Base-by-base conservation (phyloP, 1,284 basidiomycete species). In the Violaceomyces palustris region DNA sequence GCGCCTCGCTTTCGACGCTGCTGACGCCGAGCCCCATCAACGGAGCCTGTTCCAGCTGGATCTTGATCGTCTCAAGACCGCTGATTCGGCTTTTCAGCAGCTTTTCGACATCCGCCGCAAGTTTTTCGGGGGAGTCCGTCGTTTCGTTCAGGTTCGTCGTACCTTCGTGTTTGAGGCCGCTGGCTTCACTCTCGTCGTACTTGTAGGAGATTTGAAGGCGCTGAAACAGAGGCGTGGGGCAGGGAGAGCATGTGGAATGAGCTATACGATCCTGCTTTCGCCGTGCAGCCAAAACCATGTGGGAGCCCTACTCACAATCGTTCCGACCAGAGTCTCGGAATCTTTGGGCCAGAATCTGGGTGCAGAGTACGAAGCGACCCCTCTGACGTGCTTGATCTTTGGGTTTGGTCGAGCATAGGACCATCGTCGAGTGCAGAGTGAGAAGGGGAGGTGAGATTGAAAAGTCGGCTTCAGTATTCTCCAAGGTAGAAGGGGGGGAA, bases 301-400 rank as follows among this genome's bases (percentile, higher is more conserved):
- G 57, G 2, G 63, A 32, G 8, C 60, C 43, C 27, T 9, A 35
- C 96, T 81, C 69, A 88, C 88, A 46, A 98, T 88, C 2, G 88
- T 88, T 15, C 93, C 93, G 61, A 96, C 83, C 25, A 94, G 72
- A 34, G 82, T 84, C 9, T 82, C 80, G 2, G 87, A 82, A 72
- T 96, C 93, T 74, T 94, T 90, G 0, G 92, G 91, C 94, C 94
- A 98, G 75, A 99, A 94, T 14, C 89, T 81, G 0, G 92, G 83
- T 2, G 80, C 78, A 2, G 83, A 83, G 74, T 86, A 94, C 1
- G 86, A 86, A 0, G 79, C 81, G 1, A 98, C 78, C 1, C 90
- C 93, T 51, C 88, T 83, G 15, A 69, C 47, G 11, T 19, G 39
- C 4, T 33, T 17, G 7, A 61, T 38, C 42, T 54, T n/a, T n/a